Conservation (phyloP, 495 filamentous ascomycete genomes). For the Aspergillus bridgeri region DNA sequence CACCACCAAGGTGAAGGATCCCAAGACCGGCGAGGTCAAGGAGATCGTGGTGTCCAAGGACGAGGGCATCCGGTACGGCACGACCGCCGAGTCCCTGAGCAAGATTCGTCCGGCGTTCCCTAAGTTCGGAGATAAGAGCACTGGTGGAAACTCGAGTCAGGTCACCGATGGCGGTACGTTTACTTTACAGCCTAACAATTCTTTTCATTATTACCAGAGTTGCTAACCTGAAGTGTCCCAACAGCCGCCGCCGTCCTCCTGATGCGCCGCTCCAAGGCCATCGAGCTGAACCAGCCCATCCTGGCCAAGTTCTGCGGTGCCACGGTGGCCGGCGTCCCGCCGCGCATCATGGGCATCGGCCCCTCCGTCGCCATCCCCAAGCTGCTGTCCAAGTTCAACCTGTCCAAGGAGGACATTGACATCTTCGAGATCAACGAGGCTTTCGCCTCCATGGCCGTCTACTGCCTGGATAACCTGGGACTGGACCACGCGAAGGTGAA, state of each 20-base stretch:
- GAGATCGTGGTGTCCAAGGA: slow-evolving; percentile 76
- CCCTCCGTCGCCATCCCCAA: slow-evolving; percentile 94
- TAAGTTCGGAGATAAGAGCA: slow-evolving; percentile 79
- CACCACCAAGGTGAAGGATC: slow-evolving; percentile 73
- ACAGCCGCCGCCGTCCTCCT: slow-evolving; percentile 80
- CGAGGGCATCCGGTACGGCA: slow-evolving; percentile 86
- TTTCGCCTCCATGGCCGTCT: slow-evolving; percentile 95
- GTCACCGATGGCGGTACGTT: slow-evolving; percentile 79
- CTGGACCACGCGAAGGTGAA: slow-evolving; percentile 86
- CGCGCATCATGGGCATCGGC: slow-evolving; percentile 96
- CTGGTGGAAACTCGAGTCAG: slow-evolving; percentile 93
- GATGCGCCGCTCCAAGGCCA: slow-evolving; percentile 89
- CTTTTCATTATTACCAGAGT: not conserved
- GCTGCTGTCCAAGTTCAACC: slow-evolving; percentile 73
- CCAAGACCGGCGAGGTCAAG: slow-evolving; percentile 72
- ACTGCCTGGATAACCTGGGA: slow-evolving; percentile 74
- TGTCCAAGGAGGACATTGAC: slow-evolving; percentile 80
- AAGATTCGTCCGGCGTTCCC: slow-evolving; percentile 94
- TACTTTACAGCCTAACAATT: not conserved
- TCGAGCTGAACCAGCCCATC: slow-evolving; percentile 85
- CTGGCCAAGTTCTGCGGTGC: slow-evolving; percentile 92
- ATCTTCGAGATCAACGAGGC: slow-evolving; percentile 96
- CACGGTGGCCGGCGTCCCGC: slow-evolving; percentile 84
- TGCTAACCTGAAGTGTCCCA: slow-evolving; percentile 11
- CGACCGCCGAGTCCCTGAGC: slow-evolving; percentile 71